A percentile compares a stretch with the other conserved stretches of the same genome.
These are phyloP conservation scores for Aspergillus kassunensis DNA, from an alignment of 495 filamentous ascomycete genomes.

Conservation along the genomic window DNA sequence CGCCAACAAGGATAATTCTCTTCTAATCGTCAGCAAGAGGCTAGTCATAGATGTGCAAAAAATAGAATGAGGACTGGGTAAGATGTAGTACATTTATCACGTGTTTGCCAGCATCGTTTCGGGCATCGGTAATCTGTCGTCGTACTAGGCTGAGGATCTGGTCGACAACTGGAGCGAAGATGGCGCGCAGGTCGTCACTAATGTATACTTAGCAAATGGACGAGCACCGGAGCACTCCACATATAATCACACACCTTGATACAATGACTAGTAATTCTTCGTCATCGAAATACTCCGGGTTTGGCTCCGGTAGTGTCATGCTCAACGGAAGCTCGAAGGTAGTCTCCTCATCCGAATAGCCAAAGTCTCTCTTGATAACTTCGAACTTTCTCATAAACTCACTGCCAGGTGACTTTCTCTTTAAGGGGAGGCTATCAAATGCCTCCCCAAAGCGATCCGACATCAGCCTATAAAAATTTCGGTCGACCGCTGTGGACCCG, in stretches of 20 bases:
- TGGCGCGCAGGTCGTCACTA: constrained; percentile 33
- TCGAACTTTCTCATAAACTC: constrained; percentile 26
- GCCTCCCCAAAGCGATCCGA: constrained; percentile 22
- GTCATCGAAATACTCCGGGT: constrained; percentile 4
- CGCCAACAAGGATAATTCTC: constrained; percentile 65
- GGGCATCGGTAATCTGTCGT: constrained; percentile 25
- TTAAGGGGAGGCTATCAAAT: constrained; percentile 12
- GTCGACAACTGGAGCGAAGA: constrained; percentile 56
- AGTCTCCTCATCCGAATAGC: constrained; percentile 5
- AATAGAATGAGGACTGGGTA: neutral
- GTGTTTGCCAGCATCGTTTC: neutral
- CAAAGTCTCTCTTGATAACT: constrained; percentile 21
- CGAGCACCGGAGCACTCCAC: too few relatives aligned
- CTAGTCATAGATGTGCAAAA: neutral
- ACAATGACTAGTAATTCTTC: constrained; percentile 8
- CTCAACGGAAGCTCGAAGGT: constrained; percentile 6
- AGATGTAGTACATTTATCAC: constrained; percentile 13
- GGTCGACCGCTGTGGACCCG: constrained; percentile 51
- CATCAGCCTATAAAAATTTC: constrained; percentile 45
- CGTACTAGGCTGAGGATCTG: constrained; percentile 53
- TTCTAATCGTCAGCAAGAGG: constrained; percentile 11
- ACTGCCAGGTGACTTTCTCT: constrained; percentile 17
- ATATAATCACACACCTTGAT: neutral
- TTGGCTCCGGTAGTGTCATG: neutral
- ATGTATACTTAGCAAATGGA: too few relatives aligned